These are phyloP conservation scores for Escovopsis sp. DNA, from an alignment of 2,329 filamentous ascomycete species.

Conservation along the genomic window DNA sequence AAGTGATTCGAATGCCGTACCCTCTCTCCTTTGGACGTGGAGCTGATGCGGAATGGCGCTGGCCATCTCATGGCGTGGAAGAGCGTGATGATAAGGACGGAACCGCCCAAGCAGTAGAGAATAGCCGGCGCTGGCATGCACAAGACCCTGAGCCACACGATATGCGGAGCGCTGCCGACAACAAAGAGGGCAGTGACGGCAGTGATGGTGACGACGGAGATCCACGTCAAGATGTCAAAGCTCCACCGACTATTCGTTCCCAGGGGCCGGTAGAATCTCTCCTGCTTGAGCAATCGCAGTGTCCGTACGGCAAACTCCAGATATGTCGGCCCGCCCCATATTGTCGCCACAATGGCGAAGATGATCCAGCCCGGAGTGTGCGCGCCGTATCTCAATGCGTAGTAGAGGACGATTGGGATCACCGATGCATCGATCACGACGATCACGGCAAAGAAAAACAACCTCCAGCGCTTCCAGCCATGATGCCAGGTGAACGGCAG, in stretches of 20 bases:
- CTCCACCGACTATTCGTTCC: slow-evolving; percentile 30
- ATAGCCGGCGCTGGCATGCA: slow-evolving; percentile 37
- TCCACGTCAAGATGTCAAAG: slow-evolving; percentile 33
- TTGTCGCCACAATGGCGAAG: slow-evolving; percentile 37
- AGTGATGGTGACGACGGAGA: slow-evolving; percentile 30
- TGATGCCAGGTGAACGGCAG: slow-evolving; percentile 27
- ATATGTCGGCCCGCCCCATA: slow-evolving; percentile 40
- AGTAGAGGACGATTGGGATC: slow-evolving; percentile 36
- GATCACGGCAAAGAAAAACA: slow-evolving; percentile 31
- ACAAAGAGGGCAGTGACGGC: slow-evolving; percentile 34
- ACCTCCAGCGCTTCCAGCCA: slow-evolving; percentile 24
- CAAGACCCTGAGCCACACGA: slow-evolving; percentile 32
- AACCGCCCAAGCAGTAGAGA: slow-evolving; percentile 29
- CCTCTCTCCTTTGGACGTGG: slow-evolving; percentile 38
- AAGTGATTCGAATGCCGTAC: slow-evolving; percentile 9
- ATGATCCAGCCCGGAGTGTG: slow-evolving; percentile 25
- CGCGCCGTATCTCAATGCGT: slow-evolving; percentile 29
- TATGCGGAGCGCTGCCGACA: slow-evolving; percentile 33
- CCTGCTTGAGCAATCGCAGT: slow-evolving; percentile 30
- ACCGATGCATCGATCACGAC: slow-evolving; percentile 28
- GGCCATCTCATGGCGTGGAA: slow-evolving; percentile 22
- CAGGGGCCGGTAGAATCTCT: slow-evolving; percentile 34
- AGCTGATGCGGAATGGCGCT: slow-evolving; percentile 48
- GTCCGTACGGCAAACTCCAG: slow-evolving; percentile 35
- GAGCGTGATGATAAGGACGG: slow-evolving; percentile 22